A percentile compares a stretch with the other conserved stretches of the same genome.
These are phyloP conservation scores for Berkeleyomyces basicola DNA, from an alignment of 2,329 filamentous ascomycete genomes.

Conservation along the genomic window DNA sequence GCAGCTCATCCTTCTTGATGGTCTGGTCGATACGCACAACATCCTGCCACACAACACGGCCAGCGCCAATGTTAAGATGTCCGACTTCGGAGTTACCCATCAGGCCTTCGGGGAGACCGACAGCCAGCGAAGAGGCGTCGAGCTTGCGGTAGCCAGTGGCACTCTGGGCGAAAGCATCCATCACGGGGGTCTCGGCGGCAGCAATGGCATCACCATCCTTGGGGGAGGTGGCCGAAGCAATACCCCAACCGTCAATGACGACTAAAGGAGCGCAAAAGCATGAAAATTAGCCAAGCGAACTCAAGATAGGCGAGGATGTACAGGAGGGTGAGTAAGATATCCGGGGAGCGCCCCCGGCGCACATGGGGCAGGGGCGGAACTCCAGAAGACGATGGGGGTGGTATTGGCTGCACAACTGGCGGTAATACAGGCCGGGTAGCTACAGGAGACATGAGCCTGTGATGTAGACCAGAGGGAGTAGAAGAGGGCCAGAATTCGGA, in stretches of 20 bases:
- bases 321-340: conserved; percentile 27
- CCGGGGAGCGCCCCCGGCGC: background rate
- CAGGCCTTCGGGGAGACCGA: conserved; percentile 86
- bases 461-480: background rate
- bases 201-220: conserved; percentile 90
- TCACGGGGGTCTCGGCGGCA: conserved; percentile 79
- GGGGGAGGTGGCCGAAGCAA: conserved; percentile 63
- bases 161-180: conserved; percentile 79
- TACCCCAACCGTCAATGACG: conserved; percentile 98
- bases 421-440: background rate
- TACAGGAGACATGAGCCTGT: background rate
- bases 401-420: background rate
- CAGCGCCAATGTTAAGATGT: conserved; percentile 95
- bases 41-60: conserved; percentile 95
- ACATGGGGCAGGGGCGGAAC: background rate
- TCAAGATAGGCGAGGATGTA: conserved; percentile 40
- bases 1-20: conserved; percentile 70
- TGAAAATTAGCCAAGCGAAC: conserved; percentile 41
- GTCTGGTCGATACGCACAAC: conserved; percentile 91
- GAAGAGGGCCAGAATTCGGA: background rate
- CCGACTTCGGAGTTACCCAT: conserved; percentile 99
- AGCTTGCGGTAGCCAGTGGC: conserved; percentile 78
- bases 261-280: conserved; percentile 44
- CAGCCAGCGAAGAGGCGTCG: conserved; percentile 87
- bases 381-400: conserved; percentile 7